These are phyloP conservation scores for Oidiodendron maius DNA, from an alignment of 495 filamentous ascomycete genomes.

Conservation along the genomic window DNA sequence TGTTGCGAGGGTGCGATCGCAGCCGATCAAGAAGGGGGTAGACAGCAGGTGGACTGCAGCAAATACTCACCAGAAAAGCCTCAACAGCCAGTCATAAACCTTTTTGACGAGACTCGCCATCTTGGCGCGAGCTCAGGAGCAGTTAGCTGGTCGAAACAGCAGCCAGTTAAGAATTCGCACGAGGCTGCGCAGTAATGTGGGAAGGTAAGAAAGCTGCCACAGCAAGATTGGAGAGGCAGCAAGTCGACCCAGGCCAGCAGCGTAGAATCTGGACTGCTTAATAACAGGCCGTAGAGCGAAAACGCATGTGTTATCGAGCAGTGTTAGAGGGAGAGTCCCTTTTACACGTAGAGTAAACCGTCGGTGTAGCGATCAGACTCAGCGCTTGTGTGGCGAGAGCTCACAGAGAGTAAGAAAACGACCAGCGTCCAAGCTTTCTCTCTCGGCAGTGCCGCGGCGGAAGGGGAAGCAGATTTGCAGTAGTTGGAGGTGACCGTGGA, in stretches of 20 bases:
- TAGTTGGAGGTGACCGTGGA: too few relatives aligned
- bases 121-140: slow-evolving; percentile 18
- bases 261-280: slow-evolving; percentile 4
- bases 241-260: neutral
- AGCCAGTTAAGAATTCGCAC: neutral
- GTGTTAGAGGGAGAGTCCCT: neutral
- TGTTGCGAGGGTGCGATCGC: too few relatives aligned
- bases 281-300: slow-evolving; percentile 1
- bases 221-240: neutral
- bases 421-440: neutral
- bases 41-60: slow-evolving; percentile 1
- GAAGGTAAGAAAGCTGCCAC: slow-evolving; percentile 12
- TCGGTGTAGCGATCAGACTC: slow-evolving; percentile 14
- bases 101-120: slow-evolving; percentile 87
- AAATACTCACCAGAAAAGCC: slow-evolving; percentile 89
- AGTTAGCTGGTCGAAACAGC: neutral
- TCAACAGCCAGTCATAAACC: slow-evolving; percentile 97
- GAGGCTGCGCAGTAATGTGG: neutral
- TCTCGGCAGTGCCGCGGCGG: too few relatives aligned
- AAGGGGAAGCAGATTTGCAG: too few relatives aligned
- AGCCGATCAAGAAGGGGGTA: too few relatives aligned
- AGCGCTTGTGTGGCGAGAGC: slow-evolving; percentile 19
- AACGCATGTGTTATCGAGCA: neutral
- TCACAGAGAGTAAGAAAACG: slow-evolving; percentile 1
- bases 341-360: slow-evolving; percentile 1